These are phyloP conservation scores for Skeletonema potamos DNA, from an alignment of 108 stramenopile species.

Conservation along the genomic window DNA sequence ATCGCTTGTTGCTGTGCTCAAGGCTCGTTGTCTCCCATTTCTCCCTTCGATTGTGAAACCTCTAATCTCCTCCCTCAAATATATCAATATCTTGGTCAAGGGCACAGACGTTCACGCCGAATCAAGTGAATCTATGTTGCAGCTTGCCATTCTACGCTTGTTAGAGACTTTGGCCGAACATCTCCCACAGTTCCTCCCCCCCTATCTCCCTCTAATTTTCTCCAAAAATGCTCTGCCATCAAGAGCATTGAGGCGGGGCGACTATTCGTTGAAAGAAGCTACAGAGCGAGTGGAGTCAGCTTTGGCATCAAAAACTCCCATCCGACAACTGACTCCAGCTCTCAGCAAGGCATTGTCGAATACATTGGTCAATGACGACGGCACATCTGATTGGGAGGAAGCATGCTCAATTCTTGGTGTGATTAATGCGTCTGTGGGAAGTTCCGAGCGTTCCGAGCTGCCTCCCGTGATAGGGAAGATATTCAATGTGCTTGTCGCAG, in stretches of 20 bases:
- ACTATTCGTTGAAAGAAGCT: conserved; percentile 24
- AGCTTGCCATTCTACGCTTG: conserved; percentile 57
- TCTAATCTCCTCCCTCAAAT: conserved; percentile 45
- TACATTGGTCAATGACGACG: conserved; percentile 5
- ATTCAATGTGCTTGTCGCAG: conserved; percentile 53
- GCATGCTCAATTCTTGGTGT: conserved; percentile 38
- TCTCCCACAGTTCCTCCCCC: conserved; percentile 75
- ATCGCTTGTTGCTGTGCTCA: conserved; percentile 59
- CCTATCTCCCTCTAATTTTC: conserved; percentile 69
- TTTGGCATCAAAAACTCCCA: conserved; percentile 53
- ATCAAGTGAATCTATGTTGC: conserved; percentile 45
- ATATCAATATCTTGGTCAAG: conserved; percentile 28
- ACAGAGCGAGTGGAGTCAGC: conserved; percentile 42
- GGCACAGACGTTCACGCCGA: conserved; percentile 5
- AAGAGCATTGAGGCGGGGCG: conserved; percentile 28
- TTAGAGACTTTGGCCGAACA: conserved; percentile 57
- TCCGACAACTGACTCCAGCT: conserved; percentile 68
- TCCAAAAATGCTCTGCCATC: conserved; percentile 54
- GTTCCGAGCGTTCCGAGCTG: conserved; percentile 54
- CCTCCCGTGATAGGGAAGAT: conserved; percentile 50
- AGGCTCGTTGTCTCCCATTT: conserved; percentile 57
- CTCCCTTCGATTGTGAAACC: conserved; percentile 69
- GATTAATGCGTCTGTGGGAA: conserved; percentile 56
- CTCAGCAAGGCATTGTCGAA: conserved; percentile 36
- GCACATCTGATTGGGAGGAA: conserved; percentile 34